A percentile compares a stretch with the other conserved stretches of the same genome.
Conservation (phyloP, 768 basidiomycete species). For the Phaeotremella fagi region DNA sequence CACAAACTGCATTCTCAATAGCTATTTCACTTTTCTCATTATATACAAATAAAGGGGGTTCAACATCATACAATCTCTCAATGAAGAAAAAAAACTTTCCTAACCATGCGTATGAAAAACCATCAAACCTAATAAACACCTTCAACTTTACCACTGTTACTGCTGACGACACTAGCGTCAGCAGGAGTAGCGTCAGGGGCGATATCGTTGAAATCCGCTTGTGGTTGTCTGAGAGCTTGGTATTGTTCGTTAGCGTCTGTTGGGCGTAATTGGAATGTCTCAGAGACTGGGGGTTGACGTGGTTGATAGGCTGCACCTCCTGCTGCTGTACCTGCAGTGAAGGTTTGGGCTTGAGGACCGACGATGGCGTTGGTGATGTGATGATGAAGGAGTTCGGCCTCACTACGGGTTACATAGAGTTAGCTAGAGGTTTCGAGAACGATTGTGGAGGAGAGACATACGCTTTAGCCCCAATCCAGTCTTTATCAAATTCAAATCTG, state of each 20-base stretch:
- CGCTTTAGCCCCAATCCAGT: constrained; percentile 47
- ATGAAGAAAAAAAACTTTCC: no score
- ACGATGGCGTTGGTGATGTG: constrained; percentile 28
- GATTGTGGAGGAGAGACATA: constrained; percentile 14
- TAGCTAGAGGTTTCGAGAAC: background rate
- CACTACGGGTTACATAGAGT: constrained; percentile 14
- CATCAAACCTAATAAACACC: background rate
- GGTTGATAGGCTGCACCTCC: background rate
- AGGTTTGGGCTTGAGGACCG: background rate
- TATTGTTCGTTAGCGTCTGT: background rate
- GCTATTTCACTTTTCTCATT: no score
- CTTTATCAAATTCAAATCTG: constrained; percentile 45
- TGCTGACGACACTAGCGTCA: background rate
- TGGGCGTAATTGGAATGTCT: background rate
- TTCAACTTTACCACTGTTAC: background rate
- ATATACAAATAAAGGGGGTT: no score
- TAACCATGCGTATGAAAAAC: no score
- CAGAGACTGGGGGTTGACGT: background rate
- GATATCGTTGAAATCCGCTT: background rate
- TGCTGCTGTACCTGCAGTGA: background rate
- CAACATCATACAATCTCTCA: no score
- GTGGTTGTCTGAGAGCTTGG: background rate
- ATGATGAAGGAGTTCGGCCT: constrained; percentile 40
- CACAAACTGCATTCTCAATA: no score
- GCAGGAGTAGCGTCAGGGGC: background rate